Evolutionary conservation across 768 basidiomycete species (phyloP), one percentile per base, ranked within the genome.

Genomic region (Leccinum pellstonianum): DNA sequence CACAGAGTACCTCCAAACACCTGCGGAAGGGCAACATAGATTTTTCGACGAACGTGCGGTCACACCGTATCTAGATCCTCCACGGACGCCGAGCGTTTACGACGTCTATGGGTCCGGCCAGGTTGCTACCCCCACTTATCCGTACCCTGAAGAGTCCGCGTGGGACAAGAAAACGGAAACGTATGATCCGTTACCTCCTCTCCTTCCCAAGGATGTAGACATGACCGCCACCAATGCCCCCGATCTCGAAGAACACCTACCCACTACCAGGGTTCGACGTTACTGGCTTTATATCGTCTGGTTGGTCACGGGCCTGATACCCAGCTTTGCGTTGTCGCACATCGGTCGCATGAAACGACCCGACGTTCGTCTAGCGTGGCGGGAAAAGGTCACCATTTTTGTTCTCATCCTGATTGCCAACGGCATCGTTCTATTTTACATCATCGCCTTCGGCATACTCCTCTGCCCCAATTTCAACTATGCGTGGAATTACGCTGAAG

Each of bases 311-410:
- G 83, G 77, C 74, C 81, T 81, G 74, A 80, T 87, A 15, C 87
- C 87, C 0, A 63, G 74, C 25, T 83, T 86, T 62, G 60, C 78
- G 4, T 76, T 87, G 33, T 69, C 68, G 49, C 70, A 73, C 52
- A 38, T 86, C 51, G 86, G 86, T 5, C 79, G 83, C 17, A 85
- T 88, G 86, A 86, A 86, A 69, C 82, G 86, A 10, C 83, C 85
- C 21, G 86, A 88, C 67, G 75, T 88, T 50, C 81, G 83, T 53
- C 79, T 87, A 48, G 86, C 86, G 0, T 88, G 87, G 87, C 77
- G 86, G 46, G 86, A 88, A 68, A 88, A 88, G 71, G 64, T 87
- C 54, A 81, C 86, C 6, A 87, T 88, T 64, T 87, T 82, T 73
- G 64, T 74, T 62, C 77, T 88, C 68, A 86, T 88, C 68, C 62